A percentile compares a stretch with the other conserved stretches of the same genome.
phyloP scores from a whole-genome alignment of 2,329 filamentous ascomycete species.

The Penicillium olsonii region DNA sequence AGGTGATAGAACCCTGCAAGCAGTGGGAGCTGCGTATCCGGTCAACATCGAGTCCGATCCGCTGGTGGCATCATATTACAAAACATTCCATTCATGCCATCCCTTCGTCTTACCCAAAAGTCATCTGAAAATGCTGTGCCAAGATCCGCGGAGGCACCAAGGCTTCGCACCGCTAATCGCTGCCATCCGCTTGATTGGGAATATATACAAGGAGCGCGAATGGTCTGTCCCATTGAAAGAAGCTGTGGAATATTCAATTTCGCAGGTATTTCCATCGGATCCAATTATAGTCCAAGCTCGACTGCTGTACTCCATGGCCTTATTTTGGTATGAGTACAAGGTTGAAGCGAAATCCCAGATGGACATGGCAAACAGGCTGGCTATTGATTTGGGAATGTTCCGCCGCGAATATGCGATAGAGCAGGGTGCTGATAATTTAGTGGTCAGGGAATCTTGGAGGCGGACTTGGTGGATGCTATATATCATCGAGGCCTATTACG shows the following conservation, averaged over 20 bases:
- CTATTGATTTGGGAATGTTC: slow-evolving; percentile 27
- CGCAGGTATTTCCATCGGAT: slow-evolving; percentile 12
- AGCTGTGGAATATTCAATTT: slow-evolving; percentile 8
- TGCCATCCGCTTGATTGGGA: slow-evolving; percentile 33
- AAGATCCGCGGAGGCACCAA: neutral
- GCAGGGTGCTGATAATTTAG: slow-evolving; percentile 55
- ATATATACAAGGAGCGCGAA: slow-evolving; percentile 22
- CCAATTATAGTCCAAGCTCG: slow-evolving; percentile 27
- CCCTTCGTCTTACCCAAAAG: slow-evolving; percentile 29
- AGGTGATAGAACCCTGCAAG: neutral
- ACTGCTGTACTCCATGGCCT: slow-evolving; percentile 28
- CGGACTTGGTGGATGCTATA: slow-evolving; percentile 51
- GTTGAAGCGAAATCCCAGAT: slow-evolving; percentile 19
- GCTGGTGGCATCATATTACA: slow-evolving; percentile 32
- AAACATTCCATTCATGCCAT: slow-evolving; percentile 33
- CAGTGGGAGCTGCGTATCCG: neutral
- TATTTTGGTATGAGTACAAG: slow-evolving; percentile 29
- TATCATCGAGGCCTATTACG: slow-evolving; percentile 74
- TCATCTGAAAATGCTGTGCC: slow-evolving; percentile 15
- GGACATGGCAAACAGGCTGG: slow-evolving; percentile 22
- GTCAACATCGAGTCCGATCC: slow-evolving; percentile 13
- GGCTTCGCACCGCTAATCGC: slow-evolving; percentile 21
- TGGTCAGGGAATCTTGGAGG: slow-evolving; percentile 49
- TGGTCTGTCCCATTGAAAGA: slow-evolving; percentile 20
- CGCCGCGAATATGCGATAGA: slow-evolving; percentile 34